phyloP scores from a whole-genome alignment of 441 rosid species.

The Adansonia rubrostipa region DNA sequence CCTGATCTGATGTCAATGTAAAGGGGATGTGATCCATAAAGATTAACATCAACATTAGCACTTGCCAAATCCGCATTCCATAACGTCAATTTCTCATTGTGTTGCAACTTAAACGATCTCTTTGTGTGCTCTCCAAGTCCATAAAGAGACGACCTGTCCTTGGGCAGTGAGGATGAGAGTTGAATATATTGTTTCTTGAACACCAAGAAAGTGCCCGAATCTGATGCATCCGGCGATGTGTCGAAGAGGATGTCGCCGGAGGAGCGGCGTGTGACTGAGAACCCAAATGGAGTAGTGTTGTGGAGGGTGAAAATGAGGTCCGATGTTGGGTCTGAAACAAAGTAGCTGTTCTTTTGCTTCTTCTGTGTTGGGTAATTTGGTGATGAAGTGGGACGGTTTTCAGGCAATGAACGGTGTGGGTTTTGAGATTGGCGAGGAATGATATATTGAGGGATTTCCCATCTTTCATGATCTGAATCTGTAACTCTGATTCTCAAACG shows the following conservation, averaged over 20 bases:
- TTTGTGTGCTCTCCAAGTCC: slow-evolving; percentile 86
- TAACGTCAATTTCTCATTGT: slow-evolving; percentile 46
- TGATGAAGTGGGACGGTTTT: background rate
- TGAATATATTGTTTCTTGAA: slow-evolving; percentile 84
- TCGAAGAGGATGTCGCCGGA: slow-evolving; percentile 69
- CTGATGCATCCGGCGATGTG: slow-evolving; percentile 32
- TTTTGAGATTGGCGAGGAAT: slow-evolving; percentile 44
- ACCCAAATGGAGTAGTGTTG: slow-evolving; percentile 68
- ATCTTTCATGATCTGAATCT: slow-evolving; percentile 41
- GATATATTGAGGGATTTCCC: slow-evolving; percentile 48
- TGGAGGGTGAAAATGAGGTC: slow-evolving; percentile 66
- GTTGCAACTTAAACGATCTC: slow-evolving; percentile 50
- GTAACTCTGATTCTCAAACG: slow-evolving; percentile 48
- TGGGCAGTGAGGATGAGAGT: slow-evolving; percentile 62
- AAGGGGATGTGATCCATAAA: slow-evolving; percentile 81
- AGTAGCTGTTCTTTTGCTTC: background rate
- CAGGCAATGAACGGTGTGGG: slow-evolving; percentile 24
- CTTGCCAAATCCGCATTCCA: slow-evolving; percentile 69
- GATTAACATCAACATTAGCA: slow-evolving; percentile 47
- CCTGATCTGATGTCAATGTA: slow-evolving; percentile 64
- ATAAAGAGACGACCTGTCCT: slow-evolving; percentile 51
- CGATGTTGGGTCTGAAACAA: slow-evolving; percentile 40
- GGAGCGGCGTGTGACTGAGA: slow-evolving; percentile 59
- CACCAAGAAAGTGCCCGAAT: slow-evolving; percentile 44
- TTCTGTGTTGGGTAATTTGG: background rate